phyloP scores from a whole-genome alignment of 148 eudicot genomes.

The Camellia japonica region DNA sequence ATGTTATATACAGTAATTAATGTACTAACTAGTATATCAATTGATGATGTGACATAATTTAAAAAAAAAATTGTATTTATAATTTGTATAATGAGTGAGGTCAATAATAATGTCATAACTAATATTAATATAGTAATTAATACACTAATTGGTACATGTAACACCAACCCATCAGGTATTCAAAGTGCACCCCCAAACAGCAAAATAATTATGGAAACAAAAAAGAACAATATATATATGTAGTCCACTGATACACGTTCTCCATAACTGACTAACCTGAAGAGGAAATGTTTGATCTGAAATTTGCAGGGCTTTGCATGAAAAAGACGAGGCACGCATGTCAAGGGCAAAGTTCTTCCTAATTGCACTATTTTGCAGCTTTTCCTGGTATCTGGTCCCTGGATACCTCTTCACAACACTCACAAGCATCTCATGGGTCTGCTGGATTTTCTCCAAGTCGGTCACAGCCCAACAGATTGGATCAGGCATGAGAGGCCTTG shows the following conservation, averaged over 20 bases:
- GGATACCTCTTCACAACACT: slow-evolving; percentile 80
- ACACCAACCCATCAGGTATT: too few relatives aligned
- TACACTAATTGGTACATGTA: too few relatives aligned
- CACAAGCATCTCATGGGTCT: slow-evolving; percentile 82
- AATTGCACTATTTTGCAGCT: slow-evolving; percentile 71
- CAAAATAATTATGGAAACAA: not conserved
- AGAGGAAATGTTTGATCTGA: not conserved
- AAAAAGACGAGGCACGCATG: slow-evolving; percentile 63
- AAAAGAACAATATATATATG: not conserved
- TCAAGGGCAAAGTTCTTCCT: slow-evolving; percentile 81
- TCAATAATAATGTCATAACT: too few relatives aligned
- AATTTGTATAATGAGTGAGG: too few relatives aligned
- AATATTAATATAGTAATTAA: too few relatives aligned
- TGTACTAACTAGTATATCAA: too few relatives aligned
- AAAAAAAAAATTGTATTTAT: too few relatives aligned
- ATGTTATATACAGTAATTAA: too few relatives aligned
- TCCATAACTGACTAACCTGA: not conserved
- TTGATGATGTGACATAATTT: too few relatives aligned
- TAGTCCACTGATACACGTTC: too few relatives aligned
- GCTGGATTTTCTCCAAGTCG: slow-evolving; percentile 78
- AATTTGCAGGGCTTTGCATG: slow-evolving; percentile 76
- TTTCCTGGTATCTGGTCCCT: slow-evolving; percentile 72
- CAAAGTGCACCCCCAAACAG: too few relatives aligned
- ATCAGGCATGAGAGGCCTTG: slow-evolving; percentile 85
- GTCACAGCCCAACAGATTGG: slow-evolving; percentile 91